These are phyloP conservation scores for Angophora floribunda DNA, from an alignment of 345 rosid species.

Conservation along the genomic window DNA sequence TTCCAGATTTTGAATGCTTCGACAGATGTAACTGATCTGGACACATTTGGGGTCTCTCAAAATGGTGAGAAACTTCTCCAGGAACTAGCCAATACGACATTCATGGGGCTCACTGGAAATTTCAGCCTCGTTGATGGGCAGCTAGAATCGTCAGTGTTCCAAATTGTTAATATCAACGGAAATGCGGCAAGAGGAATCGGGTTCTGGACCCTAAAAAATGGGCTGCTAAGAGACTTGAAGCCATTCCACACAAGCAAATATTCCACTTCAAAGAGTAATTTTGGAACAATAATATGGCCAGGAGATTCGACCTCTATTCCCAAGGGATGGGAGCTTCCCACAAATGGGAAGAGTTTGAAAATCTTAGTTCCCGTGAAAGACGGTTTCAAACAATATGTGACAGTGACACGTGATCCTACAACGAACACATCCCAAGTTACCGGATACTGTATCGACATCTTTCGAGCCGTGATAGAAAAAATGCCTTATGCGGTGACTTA, in stretches of 20 bases:
- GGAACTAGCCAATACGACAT: background rate
- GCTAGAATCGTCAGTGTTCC: background rate
- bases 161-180: background rate
- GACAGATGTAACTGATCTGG: background rate
- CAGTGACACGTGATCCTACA: background rate
- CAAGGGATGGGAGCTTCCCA: background rate
- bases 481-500: background rate
- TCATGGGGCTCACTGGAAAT: background rate
- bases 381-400: background rate
- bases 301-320: background rate
- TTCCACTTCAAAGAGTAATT: background rate
- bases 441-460: background rate
- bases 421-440: background rate
- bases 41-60: background rate
- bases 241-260: background rate
- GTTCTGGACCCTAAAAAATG: background rate
- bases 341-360: background rate
- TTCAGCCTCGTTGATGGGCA: background rate
- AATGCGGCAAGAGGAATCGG: background rate
- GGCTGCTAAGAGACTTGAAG: background rate
- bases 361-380: background rate
- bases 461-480: background rate
- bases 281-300: background rate
- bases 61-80: background rate
- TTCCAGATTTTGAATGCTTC: background rate